These are phyloP conservation scores for Gomphus sp. DNA, from an alignment of 1,284 basidiomycete species.

Conservation along the genomic window DNA sequence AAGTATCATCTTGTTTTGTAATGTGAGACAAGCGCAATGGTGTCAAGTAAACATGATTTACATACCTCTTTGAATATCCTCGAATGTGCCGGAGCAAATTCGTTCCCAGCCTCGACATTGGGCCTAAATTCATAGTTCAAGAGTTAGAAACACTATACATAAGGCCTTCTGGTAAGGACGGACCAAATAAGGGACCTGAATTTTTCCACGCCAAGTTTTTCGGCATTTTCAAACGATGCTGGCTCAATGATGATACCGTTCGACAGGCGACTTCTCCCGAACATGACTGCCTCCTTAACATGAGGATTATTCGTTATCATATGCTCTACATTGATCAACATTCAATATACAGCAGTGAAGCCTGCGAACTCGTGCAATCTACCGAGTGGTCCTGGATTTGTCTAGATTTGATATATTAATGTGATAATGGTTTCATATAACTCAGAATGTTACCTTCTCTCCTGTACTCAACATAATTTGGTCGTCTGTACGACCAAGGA, in stretches of 20 bases:
- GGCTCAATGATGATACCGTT: conserved; percentile 28
- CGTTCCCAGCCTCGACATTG: conserved; percentile 19
- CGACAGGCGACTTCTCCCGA: conserved; percentile 24
- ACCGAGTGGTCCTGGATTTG: conserved; percentile 13
- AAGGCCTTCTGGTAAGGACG: background rate
- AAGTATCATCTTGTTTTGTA: conserved; percentile 31
- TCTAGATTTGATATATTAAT: conserved; percentile 1
- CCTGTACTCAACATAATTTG: conserved; percentile 29
- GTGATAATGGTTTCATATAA: background rate
- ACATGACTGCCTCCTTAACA: conserved; percentile 27
- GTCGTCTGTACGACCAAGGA: conserved; percentile 27
- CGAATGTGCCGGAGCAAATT: conserved; percentile 21
- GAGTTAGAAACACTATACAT: background rate
- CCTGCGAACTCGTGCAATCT: background rate
- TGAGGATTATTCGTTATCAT: conserved; percentile 17
- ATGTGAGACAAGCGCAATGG: background rate
- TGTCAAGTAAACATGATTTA: background rate
- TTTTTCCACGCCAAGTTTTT: background rate
- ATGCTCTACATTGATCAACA: background rate
- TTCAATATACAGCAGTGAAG: too few species aligned
- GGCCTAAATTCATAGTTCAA: conserved; percentile 14
- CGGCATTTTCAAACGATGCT: conserved; percentile 1
- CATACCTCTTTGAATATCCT: conserved; percentile 22
- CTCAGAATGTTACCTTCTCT: too few species aligned
- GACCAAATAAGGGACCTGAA: conserved; percentile 8